Conservation (phyloP, 495 filamentous ascomycete species). For the Articulospora tetracladia region DNA sequence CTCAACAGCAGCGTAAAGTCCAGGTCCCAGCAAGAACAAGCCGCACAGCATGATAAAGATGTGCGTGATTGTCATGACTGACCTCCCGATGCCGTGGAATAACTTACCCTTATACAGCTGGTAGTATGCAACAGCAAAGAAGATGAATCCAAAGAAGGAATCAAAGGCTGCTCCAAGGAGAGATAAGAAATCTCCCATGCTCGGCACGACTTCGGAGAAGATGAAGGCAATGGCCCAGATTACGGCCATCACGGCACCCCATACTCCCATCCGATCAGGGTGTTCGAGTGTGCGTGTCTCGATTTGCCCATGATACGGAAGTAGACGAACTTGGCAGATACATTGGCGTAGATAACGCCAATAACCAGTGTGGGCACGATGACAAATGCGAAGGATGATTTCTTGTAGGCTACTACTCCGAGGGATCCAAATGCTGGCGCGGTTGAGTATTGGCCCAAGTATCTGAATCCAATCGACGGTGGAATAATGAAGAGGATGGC, state of each 20-base stretch:
- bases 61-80: constrained; percentile 39
- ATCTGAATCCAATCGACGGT: constrained; percentile 47
- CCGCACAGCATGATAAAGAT: constrained; percentile 37
- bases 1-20: constrained; percentile 48
- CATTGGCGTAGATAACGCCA: constrained; percentile 63
- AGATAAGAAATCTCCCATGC: constrained; percentile 58
- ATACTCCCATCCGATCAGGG: constrained; percentile 38
- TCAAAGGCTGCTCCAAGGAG: constrained; percentile 48
- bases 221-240: constrained; percentile 62
- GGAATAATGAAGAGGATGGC: constrained; percentile 51
- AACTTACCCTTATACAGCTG: constrained; percentile 37
- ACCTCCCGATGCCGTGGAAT: constrained; percentile 26
- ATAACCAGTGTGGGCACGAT: constrained; percentile 66
- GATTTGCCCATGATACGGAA: constrained; percentile 50
- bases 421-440: constrained; percentile 50
- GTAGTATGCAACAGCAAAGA: constrained; percentile 48
- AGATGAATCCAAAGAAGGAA: constrained; percentile 35
- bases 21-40: constrained; percentile 47
- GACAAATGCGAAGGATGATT: constrained; percentile 68
- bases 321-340: constrained; percentile 56
- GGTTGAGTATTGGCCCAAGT: constrained; percentile 44
- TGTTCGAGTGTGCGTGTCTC: constrained; percentile 33
- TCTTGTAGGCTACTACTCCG: constrained; percentile 33
- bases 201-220: constrained; percentile 60
- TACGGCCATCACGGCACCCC: constrained; percentile 48